Conservation (phyloP, 768 basidiomycete genomes). For the Lentinula sp. region DNA sequence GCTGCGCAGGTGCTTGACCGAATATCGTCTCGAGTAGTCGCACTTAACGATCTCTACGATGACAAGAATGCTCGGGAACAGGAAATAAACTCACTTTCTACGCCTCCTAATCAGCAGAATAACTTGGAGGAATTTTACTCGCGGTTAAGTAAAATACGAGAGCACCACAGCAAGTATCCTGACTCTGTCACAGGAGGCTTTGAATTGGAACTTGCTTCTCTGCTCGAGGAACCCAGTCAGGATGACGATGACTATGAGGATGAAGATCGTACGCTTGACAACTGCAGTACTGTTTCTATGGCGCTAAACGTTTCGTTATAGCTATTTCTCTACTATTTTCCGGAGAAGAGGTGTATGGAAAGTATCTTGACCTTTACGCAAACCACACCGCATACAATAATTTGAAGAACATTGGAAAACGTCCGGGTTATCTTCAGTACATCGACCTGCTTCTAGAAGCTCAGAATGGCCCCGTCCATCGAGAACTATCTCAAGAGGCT, state of each 20-base stretch:
- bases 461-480: conserved; percentile 55
- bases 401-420: conserved; percentile 76
- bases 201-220: conserved; percentile 75
- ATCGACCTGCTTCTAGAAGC: conserved; percentile 77
- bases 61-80: conserved; percentile 67
- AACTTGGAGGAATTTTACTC: conserved; percentile 93
- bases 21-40: conserved; percentile 59
- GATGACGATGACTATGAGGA: conserved; percentile 68
- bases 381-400: conserved; percentile 89
- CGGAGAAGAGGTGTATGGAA: conserved; percentile 93
- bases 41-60: conserved; percentile 69
- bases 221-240: conserved; percentile 72
- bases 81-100: conserved; percentile 62
- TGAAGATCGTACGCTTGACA: conserved; percentile 70
- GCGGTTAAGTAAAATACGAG: conserved; percentile 93
- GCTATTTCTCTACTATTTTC: conserved; percentile 86
- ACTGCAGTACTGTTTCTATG: neutral
- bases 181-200: conserved; percentile 78
- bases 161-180: conserved; percentile 95
- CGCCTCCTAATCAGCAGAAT: conserved; percentile 44
- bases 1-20: conserved; percentile 86
- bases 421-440: conserved; percentile 89
- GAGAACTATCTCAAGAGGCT: conserved; percentile 62
- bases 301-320: conserved; percentile 20
- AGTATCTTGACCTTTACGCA: conserved; percentile 88